These are phyloP conservation scores for Theileria orientalis DNA, from an alignment of 169 alveolate genomes.

Conservation along the genomic window DNA sequence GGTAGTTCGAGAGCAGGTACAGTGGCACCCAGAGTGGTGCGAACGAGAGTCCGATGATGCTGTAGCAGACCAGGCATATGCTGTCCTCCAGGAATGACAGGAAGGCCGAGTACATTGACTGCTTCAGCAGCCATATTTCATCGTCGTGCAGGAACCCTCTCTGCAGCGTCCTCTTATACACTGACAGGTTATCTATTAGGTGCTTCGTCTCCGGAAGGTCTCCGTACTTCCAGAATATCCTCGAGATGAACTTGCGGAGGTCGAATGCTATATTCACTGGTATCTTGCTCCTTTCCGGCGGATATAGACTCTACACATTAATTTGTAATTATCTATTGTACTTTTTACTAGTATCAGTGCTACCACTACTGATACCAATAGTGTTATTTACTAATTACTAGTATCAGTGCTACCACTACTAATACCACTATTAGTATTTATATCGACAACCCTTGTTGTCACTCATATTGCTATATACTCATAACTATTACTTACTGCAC, in stretches of 20 bases:
- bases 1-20: conserved; percentile 73
- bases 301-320: conserved; percentile 72
- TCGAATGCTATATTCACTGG: conserved; percentile 78
- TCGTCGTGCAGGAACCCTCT: conserved; percentile 80
- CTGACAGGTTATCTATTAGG: conserved; percentile 72
- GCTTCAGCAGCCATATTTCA: conserved; percentile 88
- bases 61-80: conserved; percentile 67
- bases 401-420: not conserved
- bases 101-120: conserved; percentile 85
- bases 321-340: not conserved
- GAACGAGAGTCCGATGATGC: conserved; percentile 79
- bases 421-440: not conserved
- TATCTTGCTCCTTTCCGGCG: conserved; percentile 85
- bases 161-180: conserved; percentile 76
- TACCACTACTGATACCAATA: too few species aligned
- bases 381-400: not conserved
- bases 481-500: conserved; percentile 50
- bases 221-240: conserved; percentile 80
- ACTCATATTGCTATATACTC: not conserved
- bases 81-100: conserved; percentile 73
- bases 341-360: not conserved
- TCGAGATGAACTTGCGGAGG: conserved; percentile 76
- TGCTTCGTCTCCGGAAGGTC: conserved; percentile 72
- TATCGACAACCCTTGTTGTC: too few species aligned
- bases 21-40: conserved; percentile 87